Evolutionary conservation across 164 flowering plant species (phyloP).

Genomic region (Tetracentron sinense): DNA sequence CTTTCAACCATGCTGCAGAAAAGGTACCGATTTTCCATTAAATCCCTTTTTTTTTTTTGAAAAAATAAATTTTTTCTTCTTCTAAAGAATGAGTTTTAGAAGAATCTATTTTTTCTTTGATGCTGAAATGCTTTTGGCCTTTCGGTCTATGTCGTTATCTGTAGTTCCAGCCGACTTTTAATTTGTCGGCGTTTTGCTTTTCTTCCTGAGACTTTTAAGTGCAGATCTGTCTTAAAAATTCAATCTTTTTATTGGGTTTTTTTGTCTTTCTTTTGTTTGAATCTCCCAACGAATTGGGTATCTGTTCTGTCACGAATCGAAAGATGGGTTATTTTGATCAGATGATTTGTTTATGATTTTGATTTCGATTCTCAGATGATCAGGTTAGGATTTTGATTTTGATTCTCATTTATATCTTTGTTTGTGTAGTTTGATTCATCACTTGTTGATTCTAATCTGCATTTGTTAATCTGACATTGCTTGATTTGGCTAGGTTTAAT

Average conservation of each 20-base stretch:
- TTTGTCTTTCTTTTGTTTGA: background rate
- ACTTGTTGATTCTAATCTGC: background rate
- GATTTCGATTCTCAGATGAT: constrained; percentile 2
- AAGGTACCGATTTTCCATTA: background rate
- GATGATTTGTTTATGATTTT: background rate
- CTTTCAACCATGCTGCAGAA: background rate
- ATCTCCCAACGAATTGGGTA: background rate
- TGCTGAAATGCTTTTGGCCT: constrained; percentile 1
- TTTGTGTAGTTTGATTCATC: background rate
- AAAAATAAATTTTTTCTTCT: background rate
- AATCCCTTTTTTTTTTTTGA: background rate
- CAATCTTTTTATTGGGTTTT: constrained; percentile 13
- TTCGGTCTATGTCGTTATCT: constrained; percentile 22
- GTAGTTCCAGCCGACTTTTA: constrained; percentile 43
- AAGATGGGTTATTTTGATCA: constrained; percentile 15
- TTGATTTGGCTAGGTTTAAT: background rate
- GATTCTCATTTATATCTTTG: background rate
- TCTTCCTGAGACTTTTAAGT: constrained; percentile 18
- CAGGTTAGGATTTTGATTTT: constrained; percentile 9
- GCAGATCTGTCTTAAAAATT: constrained; percentile 15
- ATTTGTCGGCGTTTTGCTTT: constrained; percentile 25
- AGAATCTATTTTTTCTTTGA: background rate
- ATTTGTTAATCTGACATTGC: background rate
- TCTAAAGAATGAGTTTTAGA: background rate
- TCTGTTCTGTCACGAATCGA: background rate